Percentiles rank a stretch among this genome's conserved stretches.
phyloP scores from a whole-genome alignment of 2,329 filamentous ascomycete species.

The Pseudocercospora crystallina region DNA sequence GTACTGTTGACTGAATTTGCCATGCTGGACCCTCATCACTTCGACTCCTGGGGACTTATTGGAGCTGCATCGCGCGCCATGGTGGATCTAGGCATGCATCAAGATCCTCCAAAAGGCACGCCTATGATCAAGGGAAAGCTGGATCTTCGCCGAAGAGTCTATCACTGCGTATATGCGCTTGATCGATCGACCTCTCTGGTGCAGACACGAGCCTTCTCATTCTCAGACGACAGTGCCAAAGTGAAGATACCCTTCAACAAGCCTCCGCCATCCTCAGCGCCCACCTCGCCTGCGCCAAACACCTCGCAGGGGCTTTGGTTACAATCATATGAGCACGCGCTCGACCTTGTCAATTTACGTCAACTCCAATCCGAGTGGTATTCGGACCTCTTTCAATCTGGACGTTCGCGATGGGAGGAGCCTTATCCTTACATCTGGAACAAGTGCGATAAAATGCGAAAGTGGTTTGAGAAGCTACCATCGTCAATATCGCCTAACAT shows the following conservation, averaged over 20 bases:
- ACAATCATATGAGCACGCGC: slow-evolving; percentile 65
- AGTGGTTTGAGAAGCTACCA: slow-evolving; percentile 79
- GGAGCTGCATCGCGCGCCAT: slow-evolving; percentile 85
- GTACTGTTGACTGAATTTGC: slow-evolving; percentile 85
- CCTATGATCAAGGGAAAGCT: slow-evolving; percentile 67
- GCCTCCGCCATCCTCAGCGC: slow-evolving; percentile 22
- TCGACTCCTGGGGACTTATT: slow-evolving; percentile 91
- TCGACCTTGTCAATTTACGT: slow-evolving; percentile 80
- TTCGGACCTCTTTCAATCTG: slow-evolving; percentile 80
- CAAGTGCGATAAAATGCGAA: slow-evolving; percentile 71
- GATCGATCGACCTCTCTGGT: slow-evolving; percentile 91
- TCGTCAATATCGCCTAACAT: slow-evolving; percentile 63
- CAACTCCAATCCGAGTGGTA: slow-evolving; percentile 86
- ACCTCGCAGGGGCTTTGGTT: slow-evolving; percentile 45
- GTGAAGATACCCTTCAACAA: slow-evolving; percentile 68
- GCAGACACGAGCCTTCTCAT: slow-evolving; percentile 83
- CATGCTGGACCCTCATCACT: slow-evolving; percentile 84
- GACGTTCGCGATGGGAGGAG: slow-evolving; percentile 66
- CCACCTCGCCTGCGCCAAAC: slow-evolving; percentile 25
- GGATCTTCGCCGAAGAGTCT: slow-evolving; percentile 78
- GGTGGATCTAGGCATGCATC: slow-evolving; percentile 87
- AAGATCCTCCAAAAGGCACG: slow-evolving; percentile 76
- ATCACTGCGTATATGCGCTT: slow-evolving; percentile 85
- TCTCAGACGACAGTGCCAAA: slow-evolving; percentile 83
- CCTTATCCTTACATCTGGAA: slow-evolving; percentile 72